phyloP scores from a whole-genome alignment of 2,329 filamentous ascomycete species.

The Parastagonospora nodorum region DNA sequence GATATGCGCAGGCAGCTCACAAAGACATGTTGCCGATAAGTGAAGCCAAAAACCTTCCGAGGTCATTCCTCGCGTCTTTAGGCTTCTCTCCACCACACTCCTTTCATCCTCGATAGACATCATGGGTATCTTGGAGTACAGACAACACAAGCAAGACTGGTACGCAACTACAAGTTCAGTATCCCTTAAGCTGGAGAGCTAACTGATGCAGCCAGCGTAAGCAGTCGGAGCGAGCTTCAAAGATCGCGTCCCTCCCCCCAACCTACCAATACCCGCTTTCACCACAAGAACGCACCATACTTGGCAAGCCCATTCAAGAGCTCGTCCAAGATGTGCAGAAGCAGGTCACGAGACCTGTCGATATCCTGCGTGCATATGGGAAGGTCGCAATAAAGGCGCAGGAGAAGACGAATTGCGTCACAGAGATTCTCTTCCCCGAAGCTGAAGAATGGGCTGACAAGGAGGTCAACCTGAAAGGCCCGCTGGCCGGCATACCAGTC shows the following conservation, averaged over 20 bases:
- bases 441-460: conserved; percentile 73
- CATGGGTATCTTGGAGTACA: conserved; percentile 66
- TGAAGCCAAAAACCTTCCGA: conserved; percentile 6
- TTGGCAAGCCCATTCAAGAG: conserved; percentile 75
- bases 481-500: conserved; percentile 84
- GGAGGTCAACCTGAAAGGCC: conserved; percentile 74
- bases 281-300: conserved; percentile 66
- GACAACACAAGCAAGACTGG: conserved; percentile 75
- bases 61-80: background rate
- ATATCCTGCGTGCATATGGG: conserved; percentile 83
- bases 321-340: conserved; percentile 79
- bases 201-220: conserved; percentile 69
- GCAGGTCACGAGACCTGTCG: conserved; percentile 66
- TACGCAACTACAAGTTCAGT: conserved; percentile 49
- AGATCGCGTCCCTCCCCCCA: conserved; percentile 69
- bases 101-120: conserved; percentile 31
- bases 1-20: conserved; percentile 4
- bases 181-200: conserved; percentile 12
- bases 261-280: conserved; percentile 71
- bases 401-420: conserved; percentile 84
- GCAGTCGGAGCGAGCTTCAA: conserved; percentile 72
- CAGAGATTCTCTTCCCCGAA: conserved; percentile 79
- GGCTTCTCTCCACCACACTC: background rate
- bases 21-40: conserved; percentile 19
- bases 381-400: conserved; percentile 86